Base-by-base conservation (phyloP, 495 filamentous ascomycete species). In the Penicillium simplicissimum region DNA sequence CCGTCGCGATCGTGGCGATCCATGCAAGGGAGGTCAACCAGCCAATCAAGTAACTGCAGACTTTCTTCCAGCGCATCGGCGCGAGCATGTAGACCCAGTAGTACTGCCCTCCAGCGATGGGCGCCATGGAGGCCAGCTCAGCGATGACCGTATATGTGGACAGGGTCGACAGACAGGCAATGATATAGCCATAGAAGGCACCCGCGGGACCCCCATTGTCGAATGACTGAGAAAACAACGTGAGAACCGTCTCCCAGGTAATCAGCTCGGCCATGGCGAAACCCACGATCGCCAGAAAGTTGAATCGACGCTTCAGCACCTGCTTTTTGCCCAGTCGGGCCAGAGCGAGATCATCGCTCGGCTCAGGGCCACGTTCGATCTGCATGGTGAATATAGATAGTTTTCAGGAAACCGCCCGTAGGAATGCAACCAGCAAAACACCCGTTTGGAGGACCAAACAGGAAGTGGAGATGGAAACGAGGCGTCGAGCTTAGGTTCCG, bases 121-220 rank as follows among this genome's bases (percentile, higher is more conserved):
- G 74, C 37, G 72, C 73, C 69, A 84, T 81, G 0, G 80, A 83
- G 5, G 78, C 75, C 56, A 84, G 58, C 63, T 84, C 82, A n/a
- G 75, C 68, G 35, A 84, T 72, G 11, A 75, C 71, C 0, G 73
- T 74, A 59, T 77, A 82, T 0, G 78, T 72, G 0, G 77, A 82
- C 14, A 81, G 63, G 1, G 75, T 78, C 9, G 78, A 79, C 5
- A 78, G 61, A 75, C 79, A 82, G 33, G 71, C 72, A 56, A 83
- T 75, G 1, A 85, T 59, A 58, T 79, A 85, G 5, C 77, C 77
- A 69, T 78, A 84, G 13, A 81, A 62, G 0, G 83, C 74, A 6
- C 77, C 81, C 0, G 71, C 78, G 0, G 81, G 76, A 2, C 82
- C 82, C 8, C 78, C 81, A 61, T 76, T 79, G 14, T 70, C 60